phyloP scores from a whole-genome alignment of 2,329 filamentous ascomycete species.

The Aspergillus tamarii region DNA sequence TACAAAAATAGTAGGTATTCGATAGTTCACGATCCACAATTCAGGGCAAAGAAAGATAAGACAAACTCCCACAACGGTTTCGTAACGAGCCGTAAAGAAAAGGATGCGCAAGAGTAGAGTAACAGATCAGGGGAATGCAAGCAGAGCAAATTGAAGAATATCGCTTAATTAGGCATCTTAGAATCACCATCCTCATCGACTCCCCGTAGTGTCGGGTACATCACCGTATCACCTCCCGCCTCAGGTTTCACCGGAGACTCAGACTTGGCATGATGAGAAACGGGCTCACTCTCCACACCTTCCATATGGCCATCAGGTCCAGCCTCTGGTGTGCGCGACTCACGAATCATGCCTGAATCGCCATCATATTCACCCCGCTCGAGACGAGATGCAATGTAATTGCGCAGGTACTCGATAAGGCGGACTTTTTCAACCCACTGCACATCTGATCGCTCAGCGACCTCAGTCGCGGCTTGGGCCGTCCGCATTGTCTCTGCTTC shows the following conservation, averaged over 20 bases:
- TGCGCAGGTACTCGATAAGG: slow-evolving; percentile 63
- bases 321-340: slow-evolving; percentile 22
- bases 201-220: slow-evolving; percentile 37
- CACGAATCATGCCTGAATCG: slow-evolving; percentile 15
- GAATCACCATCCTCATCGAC: slow-evolving; percentile 41
- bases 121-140: slow-evolving; percentile 13
- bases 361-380: slow-evolving; percentile 55
- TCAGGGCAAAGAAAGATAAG: slow-evolving; percentile 4
- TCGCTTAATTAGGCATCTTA: slow-evolving; percentile 37
- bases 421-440: slow-evolving; percentile 68
- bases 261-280: slow-evolving; percentile 39
- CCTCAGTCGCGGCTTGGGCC: slow-evolving; percentile 43
- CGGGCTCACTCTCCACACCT: slow-evolving; percentile 45
- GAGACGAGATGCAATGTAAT: slow-evolving; percentile 59
- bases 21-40: background rate
- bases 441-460: slow-evolving; percentile 49
- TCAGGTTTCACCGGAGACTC: slow-evolving; percentile 26
- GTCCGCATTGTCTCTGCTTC: slow-evolving; percentile 40
- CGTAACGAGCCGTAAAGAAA: slow-evolving; percentile 10
- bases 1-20: background rate
- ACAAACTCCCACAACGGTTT: slow-evolving; percentile 13
- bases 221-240: slow-evolving; percentile 28
- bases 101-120: background rate
- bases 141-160: slow-evolving; percentile 16
- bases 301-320: slow-evolving; percentile 31